phyloP scores from a whole-genome alignment of 495 filamentous ascomycete species.

The Penicillium chermesinum region DNA sequence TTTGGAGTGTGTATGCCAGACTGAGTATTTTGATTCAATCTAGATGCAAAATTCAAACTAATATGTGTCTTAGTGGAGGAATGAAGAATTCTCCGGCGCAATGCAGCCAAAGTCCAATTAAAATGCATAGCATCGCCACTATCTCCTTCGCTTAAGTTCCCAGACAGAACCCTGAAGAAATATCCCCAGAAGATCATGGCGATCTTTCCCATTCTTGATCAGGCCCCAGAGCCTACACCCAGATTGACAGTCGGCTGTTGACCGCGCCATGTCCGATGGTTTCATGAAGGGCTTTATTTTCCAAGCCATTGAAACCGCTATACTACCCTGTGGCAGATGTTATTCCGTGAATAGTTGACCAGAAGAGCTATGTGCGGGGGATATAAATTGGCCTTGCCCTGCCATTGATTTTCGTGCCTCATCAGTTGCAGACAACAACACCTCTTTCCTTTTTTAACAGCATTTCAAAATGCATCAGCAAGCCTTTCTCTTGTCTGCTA shows the following conservation, averaged over 20 bases:
- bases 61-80: slow-evolving; percentile 10
- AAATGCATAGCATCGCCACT: not conserved
- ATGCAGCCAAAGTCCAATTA: not conserved
- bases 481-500: slow-evolving; percentile 18
- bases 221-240: not conserved
- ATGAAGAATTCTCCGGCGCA: not conserved
- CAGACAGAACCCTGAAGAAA: not conserved
- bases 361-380: no score
- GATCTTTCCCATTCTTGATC: not conserved
- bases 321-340: no score
- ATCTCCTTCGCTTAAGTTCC: not conserved
- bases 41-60: slow-evolving; percentile 6
- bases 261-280: no score
- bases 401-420: not conserved
- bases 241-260: not conserved
- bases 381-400: not conserved
- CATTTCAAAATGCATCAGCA: slow-evolving; percentile 10
- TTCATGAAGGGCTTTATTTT: no score
- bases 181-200: no score
- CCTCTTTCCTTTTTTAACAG: not conserved
- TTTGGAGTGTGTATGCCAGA: no score
- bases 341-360: no score
- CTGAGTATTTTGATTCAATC: no score
- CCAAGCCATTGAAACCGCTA: no score
- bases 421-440: not conserved